These are phyloP conservation scores for Penicillium salamii DNA, from an alignment of 495 filamentous ascomycete species.

Conservation along the genomic window DNA sequence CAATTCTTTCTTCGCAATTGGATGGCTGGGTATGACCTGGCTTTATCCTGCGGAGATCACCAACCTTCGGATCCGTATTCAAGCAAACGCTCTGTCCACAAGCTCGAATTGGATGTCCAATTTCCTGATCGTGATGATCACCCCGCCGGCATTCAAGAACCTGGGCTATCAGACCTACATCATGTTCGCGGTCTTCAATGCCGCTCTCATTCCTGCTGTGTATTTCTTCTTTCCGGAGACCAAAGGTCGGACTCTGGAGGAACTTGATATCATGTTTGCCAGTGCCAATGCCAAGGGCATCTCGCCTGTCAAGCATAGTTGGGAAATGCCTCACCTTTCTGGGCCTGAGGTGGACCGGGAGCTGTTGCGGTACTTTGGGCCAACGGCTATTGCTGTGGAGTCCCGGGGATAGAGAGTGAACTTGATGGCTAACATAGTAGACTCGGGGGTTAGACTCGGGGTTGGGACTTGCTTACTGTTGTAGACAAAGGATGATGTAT, in stretches of 20 bases:
- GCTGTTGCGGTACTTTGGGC: background rate
- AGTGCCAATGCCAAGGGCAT: too few relatives aligned
- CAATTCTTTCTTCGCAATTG: slow-evolving; percentile 3
- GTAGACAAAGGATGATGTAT: too few relatives aligned
- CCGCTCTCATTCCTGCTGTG: background rate
- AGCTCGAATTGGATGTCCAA: slow-evolving; percentile 29
- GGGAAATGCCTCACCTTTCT: background rate
- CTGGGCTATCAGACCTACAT: background rate
- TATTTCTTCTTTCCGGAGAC: background rate
- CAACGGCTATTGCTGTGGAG: background rate
- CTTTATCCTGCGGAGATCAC: slow-evolving; percentile 68
- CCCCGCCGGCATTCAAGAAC: slow-evolving; percentile 24
- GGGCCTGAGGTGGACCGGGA: background rate
- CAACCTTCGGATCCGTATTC: slow-evolving; percentile 59
- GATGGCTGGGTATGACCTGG: slow-evolving; percentile 37
- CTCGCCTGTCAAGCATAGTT: background rate
- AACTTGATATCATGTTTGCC: background rate
- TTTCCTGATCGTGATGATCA: slow-evolving; percentile 31
- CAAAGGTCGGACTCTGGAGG: background rate
- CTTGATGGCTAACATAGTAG: too few relatives aligned
- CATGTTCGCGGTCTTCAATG: background rate
- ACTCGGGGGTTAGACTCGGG: too few relatives aligned
- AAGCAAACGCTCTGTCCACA: background rate
- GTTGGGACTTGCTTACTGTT: too few relatives aligned
- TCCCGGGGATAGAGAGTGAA: too few relatives aligned